A percentile compares a stretch with the other conserved stretches of the same genome.
phyloP scores from a whole-genome alignment of 441 rosid species.

The Capsella rubella region DNA sequence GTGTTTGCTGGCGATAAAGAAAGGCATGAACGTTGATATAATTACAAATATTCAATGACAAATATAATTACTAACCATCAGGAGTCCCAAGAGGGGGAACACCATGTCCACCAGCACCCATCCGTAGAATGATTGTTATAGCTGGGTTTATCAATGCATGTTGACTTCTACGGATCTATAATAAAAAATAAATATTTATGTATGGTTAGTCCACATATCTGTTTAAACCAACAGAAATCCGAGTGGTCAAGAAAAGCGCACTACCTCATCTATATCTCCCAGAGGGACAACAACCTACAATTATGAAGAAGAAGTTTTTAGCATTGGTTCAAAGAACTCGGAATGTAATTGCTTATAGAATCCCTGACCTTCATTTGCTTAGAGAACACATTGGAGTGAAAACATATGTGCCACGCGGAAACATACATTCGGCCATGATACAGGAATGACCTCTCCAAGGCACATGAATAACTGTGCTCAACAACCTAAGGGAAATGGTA shows the following conservation, averaged over 20 bases:
- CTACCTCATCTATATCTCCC: conserved; percentile 98
- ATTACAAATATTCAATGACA: conserved; percentile 14
- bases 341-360: conserved; percentile 7
- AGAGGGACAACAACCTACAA: conserved; percentile 87
- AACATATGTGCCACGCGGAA: conserved; percentile 98
- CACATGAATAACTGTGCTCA: conserved; percentile 94
- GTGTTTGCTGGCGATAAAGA: conserved; percentile 10
- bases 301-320: conserved; percentile 11
- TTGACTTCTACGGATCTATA: conserved; percentile 92
- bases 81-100: conserved; percentile 99
- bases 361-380: conserved; percentile 95
- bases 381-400: conserved; percentile 98
- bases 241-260: conserved; percentile 24
- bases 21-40: conserved; percentile 11
- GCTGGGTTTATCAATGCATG: conserved; percentile 99
- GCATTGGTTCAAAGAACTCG: conserved; percentile 18
- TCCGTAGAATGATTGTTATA: conserved; percentile 86
- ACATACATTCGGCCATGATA: conserved; percentile 99
- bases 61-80: conserved; percentile 73
- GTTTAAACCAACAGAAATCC: conserved; percentile 27
- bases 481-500: conserved; percentile 65
- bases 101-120: conserved; percentile 99
- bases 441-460: conserved; percentile 96
- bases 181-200: conserved; percentile 22
- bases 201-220: conserved; percentile 15